Evolutionary conservation across 2,329 filamentous ascomycete species (phyloP), one percentile per base, ranked within the genome.

Genomic region (Teratosphaeria epicoccoides): DNA sequence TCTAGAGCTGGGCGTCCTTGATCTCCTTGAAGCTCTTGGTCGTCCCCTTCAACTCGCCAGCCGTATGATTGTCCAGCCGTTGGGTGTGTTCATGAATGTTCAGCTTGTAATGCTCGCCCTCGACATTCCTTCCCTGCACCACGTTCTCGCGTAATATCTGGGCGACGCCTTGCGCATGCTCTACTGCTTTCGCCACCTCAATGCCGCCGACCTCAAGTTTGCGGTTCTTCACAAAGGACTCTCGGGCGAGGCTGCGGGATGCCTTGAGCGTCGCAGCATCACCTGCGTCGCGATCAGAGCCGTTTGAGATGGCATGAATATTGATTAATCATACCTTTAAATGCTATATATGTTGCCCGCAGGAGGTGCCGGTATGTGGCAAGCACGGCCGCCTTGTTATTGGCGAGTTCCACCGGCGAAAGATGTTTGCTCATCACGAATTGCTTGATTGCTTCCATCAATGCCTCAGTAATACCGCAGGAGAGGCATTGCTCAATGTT

Each of bases 31-130:
- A 68, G 47, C 60, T 67, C 60, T 68, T 68, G 55, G 55, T 65
- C 43, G 65, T 68, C 20, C 65, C 64, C 56, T 66, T 70, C 54
- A 77, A 76, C 49, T 81, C 74, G 70, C 90, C 94, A 63, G 96
- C 81, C 28, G 84, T 87, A 61, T 96, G 89, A 66, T 98, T 98
- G 71, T 97, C 87, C 50, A 93, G 89, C 58, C 88, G 78, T 70
- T 98, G 91, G 25, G 85, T 98, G 58, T 95, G 75, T 55, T 95
- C 80, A 68, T 97, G 93, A 70, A 98, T 96, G 49, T 84, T 79
- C 52, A 97, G 73, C 66, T 85, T 96, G 60, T 58, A 61, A 33
- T 63, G 57, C 28, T 66, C 57, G 4, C 50, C 54, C 10, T 55
- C 59, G 52, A 46, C 50, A 37, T 57, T 48, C 51, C 51, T 61